phyloP scores from a whole-genome alignment of 1,284 basidiomycete species.

The Tylopilus orsonianus region DNA sequence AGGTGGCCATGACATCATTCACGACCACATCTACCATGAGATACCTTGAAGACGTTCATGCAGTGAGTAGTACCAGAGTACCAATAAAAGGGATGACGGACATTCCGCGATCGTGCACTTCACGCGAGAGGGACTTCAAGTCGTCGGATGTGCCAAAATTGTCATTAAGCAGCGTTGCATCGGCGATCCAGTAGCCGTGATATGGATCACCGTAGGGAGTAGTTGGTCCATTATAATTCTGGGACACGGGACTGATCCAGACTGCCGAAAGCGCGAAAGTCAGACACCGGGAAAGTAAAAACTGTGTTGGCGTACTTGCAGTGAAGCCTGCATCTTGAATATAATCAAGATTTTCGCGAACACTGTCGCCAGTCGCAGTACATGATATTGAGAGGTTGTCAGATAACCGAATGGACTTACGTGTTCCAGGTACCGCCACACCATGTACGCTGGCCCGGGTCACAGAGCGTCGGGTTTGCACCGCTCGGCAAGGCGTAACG shows the following conservation, averaged over 20 bases:
- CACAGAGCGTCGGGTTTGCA: slow-evolving; percentile 42
- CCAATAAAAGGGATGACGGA: slow-evolving; percentile 35
- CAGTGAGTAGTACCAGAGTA: slow-evolving; percentile 26
- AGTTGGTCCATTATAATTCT: slow-evolving; percentile 57
- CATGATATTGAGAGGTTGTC: too few relatives aligned
- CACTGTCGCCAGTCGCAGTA: too few relatives aligned
- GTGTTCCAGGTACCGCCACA: slow-evolving; percentile 70
- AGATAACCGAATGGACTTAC: too few relatives aligned
- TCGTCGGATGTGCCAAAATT: slow-evolving; percentile 66
- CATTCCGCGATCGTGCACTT: slow-evolving; percentile 68
- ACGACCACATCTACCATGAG: slow-evolving; percentile 78
- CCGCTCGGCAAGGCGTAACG: slow-evolving; percentile 55
- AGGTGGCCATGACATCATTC: slow-evolving; percentile 68
- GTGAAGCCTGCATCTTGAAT: slow-evolving; percentile 75
- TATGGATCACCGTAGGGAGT: slow-evolving; percentile 65
- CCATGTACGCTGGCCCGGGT: slow-evolving; percentile 57
- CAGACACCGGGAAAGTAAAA: background rate
- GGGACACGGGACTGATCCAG: slow-evolving; percentile 62
- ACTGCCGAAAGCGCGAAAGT: slow-evolving; percentile 29
- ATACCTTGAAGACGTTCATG: slow-evolving; percentile 28
- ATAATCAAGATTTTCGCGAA: slow-evolving; percentile 71
- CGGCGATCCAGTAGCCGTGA: slow-evolving; percentile 65
- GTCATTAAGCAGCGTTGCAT: slow-evolving; percentile 59
- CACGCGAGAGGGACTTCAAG: slow-evolving; percentile 55
- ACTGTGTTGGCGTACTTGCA: slow-evolving; percentile 34